Conservation (phyloP, 306 rosid genomes). For the Pterocarpus santalinus region DNA sequence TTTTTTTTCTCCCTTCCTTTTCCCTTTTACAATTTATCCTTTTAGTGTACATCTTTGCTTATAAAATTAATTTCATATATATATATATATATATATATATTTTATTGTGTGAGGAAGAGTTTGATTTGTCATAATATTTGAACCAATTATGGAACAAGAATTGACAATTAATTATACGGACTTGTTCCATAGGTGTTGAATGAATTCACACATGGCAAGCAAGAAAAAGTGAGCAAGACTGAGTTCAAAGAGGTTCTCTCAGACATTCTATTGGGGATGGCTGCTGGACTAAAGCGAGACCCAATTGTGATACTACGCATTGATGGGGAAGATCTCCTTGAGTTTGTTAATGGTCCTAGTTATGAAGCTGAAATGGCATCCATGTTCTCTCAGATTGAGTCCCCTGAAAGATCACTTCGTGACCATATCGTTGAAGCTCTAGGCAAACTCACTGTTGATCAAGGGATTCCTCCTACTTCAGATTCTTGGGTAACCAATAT, state of each 20-base stretch:
- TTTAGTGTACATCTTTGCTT: neutral
- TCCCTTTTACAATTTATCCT: neutral
- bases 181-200: conserved; percentile 68
- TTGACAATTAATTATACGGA: conserved; percentile 12
- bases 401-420: conserved; percentile 57
- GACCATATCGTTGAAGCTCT: conserved; percentile 73
- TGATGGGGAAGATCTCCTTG: conserved; percentile 94
- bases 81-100: no score
- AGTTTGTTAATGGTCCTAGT: conserved; percentile 69
- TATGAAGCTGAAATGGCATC: conserved; percentile 78
- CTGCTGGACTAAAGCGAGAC: conserved; percentile 94
- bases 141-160: conserved; percentile 29
- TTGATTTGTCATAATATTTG: neutral
- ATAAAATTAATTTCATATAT: no score
- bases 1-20: neutral
- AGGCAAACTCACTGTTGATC: conserved; percentile 81
- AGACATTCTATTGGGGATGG: conserved; percentile 93
- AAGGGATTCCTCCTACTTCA: conserved; percentile 91
- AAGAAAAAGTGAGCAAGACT: conserved; percentile 83
- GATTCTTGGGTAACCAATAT: conserved; percentile 84
- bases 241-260: conserved; percentile 95
- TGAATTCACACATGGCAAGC: conserved; percentile 94
- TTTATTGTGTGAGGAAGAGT: no score
- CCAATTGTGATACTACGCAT: conserved; percentile 93
- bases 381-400: conserved; percentile 60